Evolutionary conservation across 2,329 filamentous ascomycete genomes (phyloP).

Genomic region (Sporothrix phasma): DNA sequence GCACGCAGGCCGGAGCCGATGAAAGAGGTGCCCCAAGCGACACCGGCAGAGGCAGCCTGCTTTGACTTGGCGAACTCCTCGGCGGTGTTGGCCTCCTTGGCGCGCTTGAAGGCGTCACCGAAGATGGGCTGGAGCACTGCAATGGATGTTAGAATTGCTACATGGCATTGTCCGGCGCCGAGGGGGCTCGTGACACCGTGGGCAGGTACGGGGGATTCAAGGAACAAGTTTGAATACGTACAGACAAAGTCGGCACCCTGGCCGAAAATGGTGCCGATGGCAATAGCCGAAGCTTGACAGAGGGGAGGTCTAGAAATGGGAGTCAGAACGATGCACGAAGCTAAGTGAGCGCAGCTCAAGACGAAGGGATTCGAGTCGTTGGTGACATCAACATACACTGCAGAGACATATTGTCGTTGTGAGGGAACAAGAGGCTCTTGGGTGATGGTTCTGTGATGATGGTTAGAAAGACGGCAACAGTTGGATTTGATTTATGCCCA

Average conservation of each 20-base stretch:
- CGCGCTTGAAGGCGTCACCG: slow-evolving; percentile 87
- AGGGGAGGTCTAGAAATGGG: slow-evolving; percentile 41
- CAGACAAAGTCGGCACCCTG: slow-evolving; percentile 75
- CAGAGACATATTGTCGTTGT: slow-evolving; percentile 44
- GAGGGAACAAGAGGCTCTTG: not conserved
- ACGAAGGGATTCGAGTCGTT: not conserved
- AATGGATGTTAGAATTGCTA: not conserved
- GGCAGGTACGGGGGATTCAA: too few species aligned
- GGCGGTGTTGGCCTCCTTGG: slow-evolving; percentile 84
- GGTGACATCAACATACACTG: slow-evolving; percentile 40
- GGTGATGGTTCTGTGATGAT: not conserved
- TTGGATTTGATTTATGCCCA: not conserved
- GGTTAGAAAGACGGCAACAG: not conserved
- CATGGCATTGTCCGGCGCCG: not conserved
- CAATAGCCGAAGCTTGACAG: slow-evolving; percentile 96
- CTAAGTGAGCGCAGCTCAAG: too few species aligned
- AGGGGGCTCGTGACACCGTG: too few species aligned
- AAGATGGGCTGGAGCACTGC: slow-evolving; percentile 78
- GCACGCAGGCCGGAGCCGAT: slow-evolving; percentile 80
- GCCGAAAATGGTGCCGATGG: slow-evolving; percentile 91
- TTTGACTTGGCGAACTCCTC: slow-evolving; percentile 93
- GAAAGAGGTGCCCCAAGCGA: slow-evolving; percentile 83
- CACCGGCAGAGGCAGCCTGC: slow-evolving; percentile 78
- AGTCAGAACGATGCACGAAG: slow-evolving; percentile 2
- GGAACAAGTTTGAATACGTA: too few species aligned